phyloP scores from a whole-genome alignment of 768 basidiomycete genomes.

The Phaeotremella skinneri region DNA sequence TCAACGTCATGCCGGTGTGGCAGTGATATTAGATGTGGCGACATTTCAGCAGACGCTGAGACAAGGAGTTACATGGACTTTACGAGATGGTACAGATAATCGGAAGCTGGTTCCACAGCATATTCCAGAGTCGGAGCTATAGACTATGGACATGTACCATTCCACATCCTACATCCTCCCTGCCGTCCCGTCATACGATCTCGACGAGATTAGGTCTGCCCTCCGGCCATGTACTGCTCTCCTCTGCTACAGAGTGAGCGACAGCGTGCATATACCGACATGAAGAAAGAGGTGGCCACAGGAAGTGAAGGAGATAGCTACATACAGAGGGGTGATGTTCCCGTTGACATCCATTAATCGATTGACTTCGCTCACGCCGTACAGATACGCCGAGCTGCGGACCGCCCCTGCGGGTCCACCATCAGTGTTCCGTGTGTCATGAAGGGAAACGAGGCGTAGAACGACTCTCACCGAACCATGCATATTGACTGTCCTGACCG shows the following conservation, averaged over 20 bases:
- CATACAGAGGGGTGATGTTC: constrained; percentile 12
- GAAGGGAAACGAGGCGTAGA: not conserved
- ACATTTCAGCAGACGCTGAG: too few relatives aligned
- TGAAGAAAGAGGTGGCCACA: too few relatives aligned
- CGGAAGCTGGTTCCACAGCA: too few relatives aligned
- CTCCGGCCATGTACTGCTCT: not conserved
- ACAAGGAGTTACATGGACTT: too few relatives aligned
- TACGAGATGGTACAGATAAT: too few relatives aligned
- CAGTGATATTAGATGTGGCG: too few relatives aligned
- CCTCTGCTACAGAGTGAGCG: not conserved
- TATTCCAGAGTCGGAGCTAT: too few relatives aligned
- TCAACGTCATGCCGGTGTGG: too few relatives aligned
- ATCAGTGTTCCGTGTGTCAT: not conserved
- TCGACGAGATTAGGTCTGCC: not conserved
- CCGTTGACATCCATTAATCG: constrained; percentile 20
- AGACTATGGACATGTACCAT: too few relatives aligned
- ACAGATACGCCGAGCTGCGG: constrained; percentile 6
- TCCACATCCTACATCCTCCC: too few relatives aligned
- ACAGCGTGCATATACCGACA: too few relatives aligned
- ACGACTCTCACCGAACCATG: constrained; percentile 12
- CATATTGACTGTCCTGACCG: constrained; percentile 16
- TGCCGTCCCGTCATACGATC: too few relatives aligned
- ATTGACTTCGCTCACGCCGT: constrained; percentile 22
- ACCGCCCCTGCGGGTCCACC: constrained; percentile 11
- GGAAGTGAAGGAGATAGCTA: not conserved